Base-by-base conservation (phyloP, 1,139 yeast genomes). In the Saccharomyces uvarum region DNA sequence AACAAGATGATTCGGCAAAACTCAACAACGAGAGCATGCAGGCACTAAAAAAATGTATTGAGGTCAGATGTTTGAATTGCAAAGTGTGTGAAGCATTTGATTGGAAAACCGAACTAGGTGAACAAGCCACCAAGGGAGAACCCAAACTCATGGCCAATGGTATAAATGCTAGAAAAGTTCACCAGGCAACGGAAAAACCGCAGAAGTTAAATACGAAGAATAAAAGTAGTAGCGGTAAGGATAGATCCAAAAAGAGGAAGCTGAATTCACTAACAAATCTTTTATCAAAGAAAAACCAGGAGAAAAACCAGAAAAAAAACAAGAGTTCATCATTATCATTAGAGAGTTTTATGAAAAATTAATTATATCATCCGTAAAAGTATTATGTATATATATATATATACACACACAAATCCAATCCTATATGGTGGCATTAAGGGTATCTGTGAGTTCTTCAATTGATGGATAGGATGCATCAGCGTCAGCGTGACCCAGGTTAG, bases 341-440 rank as follows among this genome's bases (percentile, higher is more conserved):
- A 31, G 77, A 77, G 73, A 82, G 78, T 56, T 80, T 81, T 58
- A 74, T 79, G 77, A 70, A 71, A 42, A 57, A 54, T 28, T 61
- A 50, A 54, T 13, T 26, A 7, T 31, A 13, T 31, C 16, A 21
- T 29, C 38, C 8, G 50, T 28, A n/a, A 31, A 41, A 28, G 28
- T 41, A 33, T 24, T 44, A 46, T 19, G 29, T 42, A 29, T 13
- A 9, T 47, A 14, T 6, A 48, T 50, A 5, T n/a, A 50, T 49
- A 41, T 26, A 47, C 19, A 24, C 31, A 6, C 11, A 32, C 14
- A 32, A n/a, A 24, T 8, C 6, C 28, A 7, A 31, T 9, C 19
- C 49, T 46, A 55, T 16, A 53, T 49, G 6, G 56, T 51, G 6
- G 51, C 26, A 42, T 53, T 55, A 27, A 54, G 27, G n/a, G 48